A percentile compares a stretch with the other conserved stretches of the same genome.
Evolutionary conservation across 768 basidiomycete species (phyloP).

Genomic region (Agaricus subrufescens): DNA sequence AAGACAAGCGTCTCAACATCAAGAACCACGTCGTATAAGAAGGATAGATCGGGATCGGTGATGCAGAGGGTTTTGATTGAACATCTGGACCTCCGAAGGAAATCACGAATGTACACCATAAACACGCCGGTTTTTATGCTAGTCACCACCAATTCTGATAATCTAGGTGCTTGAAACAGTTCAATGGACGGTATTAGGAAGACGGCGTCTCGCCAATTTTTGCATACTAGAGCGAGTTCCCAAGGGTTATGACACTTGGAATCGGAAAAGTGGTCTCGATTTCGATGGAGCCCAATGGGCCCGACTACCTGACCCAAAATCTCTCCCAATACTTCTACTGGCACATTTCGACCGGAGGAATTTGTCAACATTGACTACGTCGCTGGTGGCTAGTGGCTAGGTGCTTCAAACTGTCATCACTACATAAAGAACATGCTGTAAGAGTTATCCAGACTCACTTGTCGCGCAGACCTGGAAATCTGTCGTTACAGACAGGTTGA

Average conservation of each 20-base stretch:
- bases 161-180: neutral
- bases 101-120: neutral
- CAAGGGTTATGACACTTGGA: neutral
- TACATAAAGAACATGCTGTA: no score
- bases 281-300: neutral
- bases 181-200: no score
- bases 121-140: neutral
- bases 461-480: no score
- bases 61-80: neutral
- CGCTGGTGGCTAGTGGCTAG: no score
- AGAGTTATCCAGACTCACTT: no score
- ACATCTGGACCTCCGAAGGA: slow-evolving; percentile 1
- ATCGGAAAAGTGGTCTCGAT: neutral
- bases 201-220: neutral
- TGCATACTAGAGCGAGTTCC: neutral
- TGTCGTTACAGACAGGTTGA: no score
- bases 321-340: slow-evolving; percentile 1
- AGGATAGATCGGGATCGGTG: neutral
- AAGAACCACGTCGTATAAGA: neutral
- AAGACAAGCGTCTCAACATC: neutral
- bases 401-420: no score
- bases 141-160: neutral
- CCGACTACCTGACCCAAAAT: neutral
- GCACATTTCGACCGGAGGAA: neutral
- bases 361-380: neutral